Evolutionary conservation across 495 filamentous ascomycete species (phyloP), one percentile per base, ranked within the genome.

Genomic region (Aspergillus affinis): DNA sequence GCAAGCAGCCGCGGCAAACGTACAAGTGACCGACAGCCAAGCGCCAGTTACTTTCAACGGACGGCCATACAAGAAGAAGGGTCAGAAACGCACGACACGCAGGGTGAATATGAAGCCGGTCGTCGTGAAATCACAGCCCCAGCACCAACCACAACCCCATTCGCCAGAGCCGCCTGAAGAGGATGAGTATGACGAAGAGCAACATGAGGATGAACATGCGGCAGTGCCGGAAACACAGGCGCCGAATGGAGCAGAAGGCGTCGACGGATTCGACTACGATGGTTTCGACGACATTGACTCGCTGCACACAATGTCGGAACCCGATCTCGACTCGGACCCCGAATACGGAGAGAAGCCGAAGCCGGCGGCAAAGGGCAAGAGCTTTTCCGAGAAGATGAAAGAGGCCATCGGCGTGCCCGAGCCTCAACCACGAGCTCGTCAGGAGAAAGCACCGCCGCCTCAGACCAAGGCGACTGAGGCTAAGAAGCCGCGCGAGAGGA

Each of bases 11-110:
- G 63, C 65, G 0, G 56, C 60, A 27, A 71, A 76, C 19, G 72
- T 85, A 32, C 64, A 85, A 7, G 84, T 87, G 12, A 77, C 82
- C n/a, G 88, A 90, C 60, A 89, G 83, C 62, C 87, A 91, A 59
- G 57, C 49, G 27, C 68, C 70, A 0, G 75, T 65, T 32, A 71
- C 83, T 2, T 75, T 79, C 12, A 81, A 83, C 0, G 65, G 83
- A 19, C 84, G 82, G 52, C 73, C 83, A 3, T 97, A 87, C 78
- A 97, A 96, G 78, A 98, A 98, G 82, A 91, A 88, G 73, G 93
- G 93, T 0, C 86, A 91, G 68, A 98, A 98, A 74, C 82, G 93
- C 47, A 91, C 89, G 36, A 96, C 93, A 3, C 79, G 89, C 53
- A 73, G 82, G 45, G 85, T 89, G n/a, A 89, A 84, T 45, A 93